A percentile compares a stretch with the other conserved stretches of the same genome.
These are phyloP conservation scores for Claviceps spartinae DNA, from an alignment of 2,329 filamentous ascomycete species.

Conservation along the genomic window DNA sequence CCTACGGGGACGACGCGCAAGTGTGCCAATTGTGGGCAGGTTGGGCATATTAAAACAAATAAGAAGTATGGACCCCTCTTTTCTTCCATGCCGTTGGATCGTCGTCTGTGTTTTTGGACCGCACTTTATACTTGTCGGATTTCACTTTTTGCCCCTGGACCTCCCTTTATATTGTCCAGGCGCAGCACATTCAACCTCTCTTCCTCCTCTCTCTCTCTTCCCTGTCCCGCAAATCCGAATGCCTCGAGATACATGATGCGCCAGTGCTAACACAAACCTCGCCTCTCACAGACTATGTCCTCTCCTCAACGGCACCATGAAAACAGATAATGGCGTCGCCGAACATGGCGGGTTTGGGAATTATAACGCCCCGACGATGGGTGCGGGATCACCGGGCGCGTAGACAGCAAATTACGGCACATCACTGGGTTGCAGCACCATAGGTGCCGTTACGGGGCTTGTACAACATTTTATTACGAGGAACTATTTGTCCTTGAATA, in stretches of 20 bases:
- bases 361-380: conserved; percentile 27
- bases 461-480: background rate
- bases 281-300: conserved; percentile 54
- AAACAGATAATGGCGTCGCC: conserved; percentile 39
- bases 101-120: conserved; percentile 9
- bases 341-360: conserved; percentile 48
- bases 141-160: conserved; percentile 1
- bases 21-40: conserved; percentile 93
- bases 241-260: too few relatives aligned
- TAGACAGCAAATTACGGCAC: background rate
- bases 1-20: conserved; percentile 66
- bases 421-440: background rate
- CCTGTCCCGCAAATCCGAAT: background rate
- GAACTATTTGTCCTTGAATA: too few relatives aligned
- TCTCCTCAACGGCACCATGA: conserved; percentile 71
- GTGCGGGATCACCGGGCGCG: conserved; percentile 19
- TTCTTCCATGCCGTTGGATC: conserved; percentile 19
- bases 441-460: too few relatives aligned
- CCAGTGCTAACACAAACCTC: conserved; percentile 8
- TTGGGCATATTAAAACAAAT: conserved; percentile 97
- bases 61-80: conserved; percentile 60
- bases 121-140: too few relatives aligned
- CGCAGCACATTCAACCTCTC: background rate
- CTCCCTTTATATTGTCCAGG: too few relatives aligned
- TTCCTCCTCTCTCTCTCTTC: background rate